Base-by-base conservation (phyloP, 306 rosid species). In the Begonia masoniana region DNA sequence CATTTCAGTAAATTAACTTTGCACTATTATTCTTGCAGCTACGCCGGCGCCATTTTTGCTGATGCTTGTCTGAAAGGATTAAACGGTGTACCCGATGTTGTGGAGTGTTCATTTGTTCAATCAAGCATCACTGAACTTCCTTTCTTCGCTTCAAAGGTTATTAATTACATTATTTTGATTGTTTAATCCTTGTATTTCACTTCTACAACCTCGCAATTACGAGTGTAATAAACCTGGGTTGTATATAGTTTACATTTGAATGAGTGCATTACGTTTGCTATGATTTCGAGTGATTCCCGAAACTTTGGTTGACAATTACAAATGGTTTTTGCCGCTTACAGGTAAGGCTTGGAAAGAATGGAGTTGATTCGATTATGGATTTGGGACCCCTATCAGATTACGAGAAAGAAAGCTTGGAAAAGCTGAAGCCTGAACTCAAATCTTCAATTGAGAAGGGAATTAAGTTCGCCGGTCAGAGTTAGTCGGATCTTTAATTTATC, bases 141-240 rank as follows among this genome's bases (percentile, higher is more conserved):
- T 55, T 87, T 86, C 99, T 91, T 91, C 66, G 94, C 99, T 59
- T 91, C 99, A 16, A 83, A 91, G 99, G 99, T 91, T 50, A 73
- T 57, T 26, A 3, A 26, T 26, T 26, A 26, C 35, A 26, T 26
- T 26, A 26, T 3, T 26, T 26, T 26, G 35, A 26, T 26, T 26
- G 6, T 26, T 26, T 3, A 26, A 26, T 26, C 35, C 35, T 1
- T 52, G 55, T 3, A 6, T 31, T 4, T 7, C 39, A 31, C 39
- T 31, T 31, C 39, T 31, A 31, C 5, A 31, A 31, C 7, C 9
- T 7, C 9, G 39, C 1, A 31, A 31, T 31, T 5, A 31, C 9
- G 39, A 31, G 39, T 21, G 3, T 21, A 21, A 21, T 21, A 2
- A 21, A 21, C 24, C 95, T n/a, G 96, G 85, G 21, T 91, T 91